Evolutionary conservation across 441 rosid genomes (phyloP), one percentile per base, ranked within the genome.

Genomic region (Dalechampia spathulata): DNA sequence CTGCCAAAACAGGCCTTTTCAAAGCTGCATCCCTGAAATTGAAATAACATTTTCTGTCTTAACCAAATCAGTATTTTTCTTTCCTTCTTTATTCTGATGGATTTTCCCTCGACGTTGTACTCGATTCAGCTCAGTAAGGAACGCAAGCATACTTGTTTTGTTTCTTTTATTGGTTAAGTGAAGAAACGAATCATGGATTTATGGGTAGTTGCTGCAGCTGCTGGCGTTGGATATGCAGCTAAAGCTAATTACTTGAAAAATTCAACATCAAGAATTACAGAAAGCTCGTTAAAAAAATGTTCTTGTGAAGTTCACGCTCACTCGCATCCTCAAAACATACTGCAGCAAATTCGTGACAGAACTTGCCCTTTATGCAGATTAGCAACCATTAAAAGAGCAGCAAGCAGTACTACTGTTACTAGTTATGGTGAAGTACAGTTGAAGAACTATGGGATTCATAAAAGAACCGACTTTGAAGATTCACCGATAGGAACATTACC

Each of bases 161-260:
- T 2, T 17, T 43, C 8, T 20, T 40, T 28, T 43, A 12, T 21
- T 28, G 19, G 15, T 56, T 7, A n/a, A 28, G 44, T 23, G 0
- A 43, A 50, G 52, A 42, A 58, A 44, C n/a, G n/a, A 28, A 20
- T n/a, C 17, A 77, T 77, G 79, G 82, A 74, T 37, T 61, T 77
- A 49, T 77, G 75, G 82, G 56, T 69, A n/a, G 68, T 71, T 14
- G 79, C 71, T 55, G 82, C 77, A 42, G 71, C 75, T 55, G 68
- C 79, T 37, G 79, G 73, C 3, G 77, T 72, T 0, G 65, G 75
- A 15, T 77, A 69, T 58, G 26, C 57, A 1, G 75, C 73, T 6
- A 77, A 69, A 67, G 75, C 76, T 2, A 77, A 65, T 64, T 65
- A 68, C 56, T 66, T 56, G 62, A 39, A 55, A 25, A 64, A 60